Evolutionary conservation across 2,329 filamentous ascomycete genomes (phyloP), one percentile per base, ranked within the genome.

Genomic region (Aureobasidium sp.): DNA sequence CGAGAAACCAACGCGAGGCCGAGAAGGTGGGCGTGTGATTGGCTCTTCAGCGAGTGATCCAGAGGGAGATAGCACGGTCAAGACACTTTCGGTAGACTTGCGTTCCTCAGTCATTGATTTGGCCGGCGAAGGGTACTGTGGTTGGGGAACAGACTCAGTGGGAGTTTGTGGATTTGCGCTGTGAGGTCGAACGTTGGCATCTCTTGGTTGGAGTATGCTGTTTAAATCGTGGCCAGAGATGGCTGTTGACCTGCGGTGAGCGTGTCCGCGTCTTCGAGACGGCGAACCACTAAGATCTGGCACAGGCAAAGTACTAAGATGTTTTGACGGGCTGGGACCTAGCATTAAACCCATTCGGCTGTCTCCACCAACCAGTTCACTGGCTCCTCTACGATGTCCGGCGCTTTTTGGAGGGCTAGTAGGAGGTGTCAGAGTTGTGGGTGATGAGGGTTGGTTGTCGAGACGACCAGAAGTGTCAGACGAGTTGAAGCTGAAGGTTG

Each of bases 161-260:
- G 61, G 46, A 17, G 58, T 62, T 26, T 48, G 52, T 17, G 64
- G 57, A 17, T 55, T 20, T 20, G 39, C n/a, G 26, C n/a, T 41
- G 17, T 63, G 55, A 6, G 39, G 27, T 47, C 57, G 59, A 32
- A 41, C 72, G 53, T 81, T 79, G 47, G 82, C 77, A 29, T 80
- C 81, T 3, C 77, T 74, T 20, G 85, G 82, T 58, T 84, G 84
- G 66, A 92, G 79, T 37, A 91, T 86, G 42, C 82, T 78, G 12
- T 86, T 85, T 26, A 96, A 76, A 70, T 97, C 92, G 70, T 93
- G 89, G 62, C 86, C 89, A 1, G 91, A 96, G 56, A 97, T 86
- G 5, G 90, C 89, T 64, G 77, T 82, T 29, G 92, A 96, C 64
- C 93, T 85, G 63, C 90, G 85, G 72, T 97, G 92, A 20, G 84